Evolutionary conservation across 805 yeast genomes (phyloP).

Genomic region (Cyberlindnera xishuangbannaensis): DNA sequence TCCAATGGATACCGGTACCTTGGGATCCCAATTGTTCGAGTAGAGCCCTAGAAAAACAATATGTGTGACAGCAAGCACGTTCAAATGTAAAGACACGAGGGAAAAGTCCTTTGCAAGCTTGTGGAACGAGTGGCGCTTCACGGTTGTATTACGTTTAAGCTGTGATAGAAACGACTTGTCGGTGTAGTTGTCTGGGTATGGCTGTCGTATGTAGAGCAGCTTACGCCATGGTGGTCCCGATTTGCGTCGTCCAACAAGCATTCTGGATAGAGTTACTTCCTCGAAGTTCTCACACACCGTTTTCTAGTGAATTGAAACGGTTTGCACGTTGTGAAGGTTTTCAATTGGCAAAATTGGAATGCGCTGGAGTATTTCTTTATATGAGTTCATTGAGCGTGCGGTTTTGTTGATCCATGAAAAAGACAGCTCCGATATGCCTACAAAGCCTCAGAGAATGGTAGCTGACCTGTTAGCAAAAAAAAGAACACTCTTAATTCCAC

Average conservation of each 20-base stretch:
- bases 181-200: slow-evolving; percentile 89
- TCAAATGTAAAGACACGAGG: slow-evolving; percentile 58
- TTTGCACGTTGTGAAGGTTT: too few relatives aligned
- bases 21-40: slow-evolving; percentile 43
- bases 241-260: background rate
- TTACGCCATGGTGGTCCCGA: slow-evolving; percentile 62
- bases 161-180: slow-evolving; percentile 78
- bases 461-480: too few relatives aligned
- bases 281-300: too few relatives aligned
- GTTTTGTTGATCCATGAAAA: too few relatives aligned
- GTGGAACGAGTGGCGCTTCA: slow-evolving; percentile 56
- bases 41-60: slow-evolving; percentile 64
- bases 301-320: too few relatives aligned
- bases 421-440: too few relatives aligned
- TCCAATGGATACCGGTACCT: slow-evolving; percentile 31
- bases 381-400: too few relatives aligned
- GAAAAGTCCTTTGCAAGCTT: slow-evolving; percentile 68
- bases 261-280: too few relatives aligned
- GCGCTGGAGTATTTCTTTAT: too few relatives aligned
- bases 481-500: too few relatives aligned
- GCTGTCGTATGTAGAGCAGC: slow-evolving; percentile 76
- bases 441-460: too few relatives aligned
- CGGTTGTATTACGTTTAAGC: slow-evolving; percentile 70
- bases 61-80: slow-evolving; percentile 56
- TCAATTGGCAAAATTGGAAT: too few relatives aligned